Evolutionary conservation across 1,284 basidiomycete genomes (phyloP).

Genomic region (Stygiomarasmius scandens): DNA sequence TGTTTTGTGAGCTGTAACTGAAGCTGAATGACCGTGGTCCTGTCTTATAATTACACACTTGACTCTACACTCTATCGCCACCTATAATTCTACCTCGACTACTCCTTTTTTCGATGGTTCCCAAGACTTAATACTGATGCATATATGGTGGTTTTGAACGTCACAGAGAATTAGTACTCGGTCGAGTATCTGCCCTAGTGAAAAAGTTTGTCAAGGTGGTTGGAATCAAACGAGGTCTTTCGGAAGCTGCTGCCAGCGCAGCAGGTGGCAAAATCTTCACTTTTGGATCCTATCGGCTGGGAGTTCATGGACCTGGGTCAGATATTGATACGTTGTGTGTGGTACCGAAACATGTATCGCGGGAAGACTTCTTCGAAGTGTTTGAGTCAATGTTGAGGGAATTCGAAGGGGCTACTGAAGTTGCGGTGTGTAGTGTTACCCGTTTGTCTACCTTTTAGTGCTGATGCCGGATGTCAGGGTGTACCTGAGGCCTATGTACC

Average conservation of each 20-base stretch:
- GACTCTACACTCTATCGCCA: background rate
- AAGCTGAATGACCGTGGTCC: background rate
- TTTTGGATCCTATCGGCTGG: slow-evolving; percentile 95
- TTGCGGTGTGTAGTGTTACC: slow-evolving; percentile 68
- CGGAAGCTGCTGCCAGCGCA: slow-evolving; percentile 82
- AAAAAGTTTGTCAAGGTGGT: slow-evolving; percentile 93
- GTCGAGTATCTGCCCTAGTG: slow-evolving; percentile 87
- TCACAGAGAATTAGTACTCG: slow-evolving; percentile 90
- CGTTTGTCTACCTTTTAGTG: slow-evolving; percentile 12
- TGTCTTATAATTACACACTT: background rate
- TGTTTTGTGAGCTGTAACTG: background rate
- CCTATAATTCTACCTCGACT: background rate
- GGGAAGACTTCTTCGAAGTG: slow-evolving; percentile 94
- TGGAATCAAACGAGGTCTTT: slow-evolving; percentile 79
- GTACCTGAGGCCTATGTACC: slow-evolving; percentile 97
- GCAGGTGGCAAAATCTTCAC: slow-evolving; percentile 99
- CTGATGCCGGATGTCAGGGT: slow-evolving; percentile 53
- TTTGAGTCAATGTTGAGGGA: slow-evolving; percentile 91
- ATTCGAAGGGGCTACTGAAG: slow-evolving; percentile 85
- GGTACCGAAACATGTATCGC: slow-evolving; percentile 92
- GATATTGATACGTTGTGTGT: slow-evolving; percentile 99
- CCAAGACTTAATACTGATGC: background rate
- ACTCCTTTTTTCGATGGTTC: background rate
- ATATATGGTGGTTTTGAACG: background rate
- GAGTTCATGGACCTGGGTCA: slow-evolving; percentile 93